A percentile compares a stretch with the other conserved stretches of the same genome.
Evolutionary conservation across 2,329 filamentous ascomycete genomes (phyloP).

Genomic region (Atkinsonella hypoxylon): DNA sequence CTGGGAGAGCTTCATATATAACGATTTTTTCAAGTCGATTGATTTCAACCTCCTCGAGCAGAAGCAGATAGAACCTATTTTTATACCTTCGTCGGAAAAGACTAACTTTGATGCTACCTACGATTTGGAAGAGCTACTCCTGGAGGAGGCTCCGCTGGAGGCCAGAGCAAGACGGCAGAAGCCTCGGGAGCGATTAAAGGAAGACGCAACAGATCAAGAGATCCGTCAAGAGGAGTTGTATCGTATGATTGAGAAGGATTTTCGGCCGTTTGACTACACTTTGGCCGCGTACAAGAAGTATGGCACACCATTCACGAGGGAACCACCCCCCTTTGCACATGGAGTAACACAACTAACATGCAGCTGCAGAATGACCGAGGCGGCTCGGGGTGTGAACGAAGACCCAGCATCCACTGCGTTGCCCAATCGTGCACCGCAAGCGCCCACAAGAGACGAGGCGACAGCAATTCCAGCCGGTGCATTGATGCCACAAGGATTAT

Average conservation of each 20-base stretch:
- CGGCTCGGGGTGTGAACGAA: constrained; percentile 9
- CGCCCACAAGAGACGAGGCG: constrained; percentile 40
- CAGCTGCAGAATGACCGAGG: constrained; percentile 25
- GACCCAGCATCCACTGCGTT: constrained; percentile 5
- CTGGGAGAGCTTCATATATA: constrained; percentile 75
- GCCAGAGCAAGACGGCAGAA: constrained; percentile 88
- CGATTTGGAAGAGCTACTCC: constrained; percentile 81
- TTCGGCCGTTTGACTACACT: constrained; percentile 93
- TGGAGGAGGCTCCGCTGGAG: constrained; percentile 92
- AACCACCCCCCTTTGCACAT: not conserved
- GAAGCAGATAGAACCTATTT: constrained; percentile 84
- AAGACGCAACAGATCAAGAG: constrained; percentile 89
- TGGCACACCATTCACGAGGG: constrained; percentile 14
- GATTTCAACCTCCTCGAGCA: constrained; percentile 76
- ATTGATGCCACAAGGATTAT: constrained; percentile 1
- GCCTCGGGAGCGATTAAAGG: constrained; percentile 79
- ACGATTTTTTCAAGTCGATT: constrained; percentile 79
- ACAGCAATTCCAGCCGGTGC: constrained; percentile 23
- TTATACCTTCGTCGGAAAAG: constrained; percentile 89
- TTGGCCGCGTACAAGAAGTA: constrained; percentile 65
- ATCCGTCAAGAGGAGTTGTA: constrained; percentile 91
- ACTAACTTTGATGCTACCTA: constrained; percentile 99
- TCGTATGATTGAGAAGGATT: constrained; percentile 85
- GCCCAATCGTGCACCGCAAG: constrained; percentile 24
- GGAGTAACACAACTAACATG: constrained; percentile 10